Conservation (phyloP, 2,329 filamentous ascomycete genomes). For the Ceratocystis smalleyi region DNA sequence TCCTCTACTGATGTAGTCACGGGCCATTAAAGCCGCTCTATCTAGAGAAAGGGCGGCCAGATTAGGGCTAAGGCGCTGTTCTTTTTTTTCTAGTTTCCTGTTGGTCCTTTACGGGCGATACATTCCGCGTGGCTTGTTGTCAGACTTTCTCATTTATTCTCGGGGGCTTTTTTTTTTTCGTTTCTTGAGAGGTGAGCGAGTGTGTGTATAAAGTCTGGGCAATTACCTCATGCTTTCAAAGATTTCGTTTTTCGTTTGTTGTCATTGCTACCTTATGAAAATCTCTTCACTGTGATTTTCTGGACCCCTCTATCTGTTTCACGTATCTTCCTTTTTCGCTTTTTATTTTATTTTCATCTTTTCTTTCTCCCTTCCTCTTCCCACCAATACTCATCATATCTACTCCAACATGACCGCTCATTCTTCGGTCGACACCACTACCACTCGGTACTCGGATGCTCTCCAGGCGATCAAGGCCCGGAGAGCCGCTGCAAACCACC, state of each 20-base stretch:
- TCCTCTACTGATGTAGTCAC: not conserved
- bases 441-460: constrained; percentile 13
- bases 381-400: not conserved
- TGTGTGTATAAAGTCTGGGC: not conserved
- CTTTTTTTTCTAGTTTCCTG: not conserved
- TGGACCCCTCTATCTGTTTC: not conserved
- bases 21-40: not conserved
- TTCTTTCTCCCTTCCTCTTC: not conserved
- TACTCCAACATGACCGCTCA: constrained; percentile 5
- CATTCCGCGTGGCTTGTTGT: not conserved
- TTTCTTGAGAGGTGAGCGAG: not conserved
- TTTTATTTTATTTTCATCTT: not conserved
- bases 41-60: not conserved
- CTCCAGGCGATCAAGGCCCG: constrained; percentile 51
- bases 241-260: not conserved
- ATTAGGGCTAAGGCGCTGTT: not conserved
- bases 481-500: constrained; percentile 53
- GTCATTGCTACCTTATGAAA: not conserved
- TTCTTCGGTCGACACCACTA: constrained; percentile 4
- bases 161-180: not conserved
- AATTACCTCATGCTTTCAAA: not conserved
- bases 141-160: not conserved
- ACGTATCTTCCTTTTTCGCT: not conserved
- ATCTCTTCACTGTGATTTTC: not conserved
- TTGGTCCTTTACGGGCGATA: not conserved